Conservation (phyloP, 108 stramenopile species). For the Fragilaria radians region DNA sequence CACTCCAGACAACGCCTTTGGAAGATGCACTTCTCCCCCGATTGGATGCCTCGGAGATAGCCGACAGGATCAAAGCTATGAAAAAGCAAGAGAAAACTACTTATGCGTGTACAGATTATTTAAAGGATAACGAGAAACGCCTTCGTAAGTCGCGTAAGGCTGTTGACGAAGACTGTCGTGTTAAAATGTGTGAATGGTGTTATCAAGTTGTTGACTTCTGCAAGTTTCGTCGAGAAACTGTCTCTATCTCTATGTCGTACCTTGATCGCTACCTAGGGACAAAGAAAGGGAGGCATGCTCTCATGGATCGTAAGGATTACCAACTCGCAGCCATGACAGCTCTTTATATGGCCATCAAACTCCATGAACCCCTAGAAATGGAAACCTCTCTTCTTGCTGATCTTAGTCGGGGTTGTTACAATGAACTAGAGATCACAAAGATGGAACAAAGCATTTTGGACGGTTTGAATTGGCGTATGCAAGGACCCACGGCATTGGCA, state of each 20-base stretch:
- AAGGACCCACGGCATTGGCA: conserved; percentile 46
- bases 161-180: conserved; percentile 55
- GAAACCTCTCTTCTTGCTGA: conserved; percentile 63
- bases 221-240: conserved; percentile 63
- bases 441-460: conserved; percentile 64
- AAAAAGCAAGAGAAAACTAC: conserved; percentile 40
- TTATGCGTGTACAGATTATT: conserved; percentile 41
- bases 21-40: conserved; percentile 33
- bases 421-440: conserved; percentile 58
- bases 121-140: conserved; percentile 25
- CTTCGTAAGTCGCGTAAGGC: conserved; percentile 33
- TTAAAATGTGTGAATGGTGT: conserved; percentile 70
- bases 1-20: conserved; percentile 10
- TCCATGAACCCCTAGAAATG: conserved; percentile 75
- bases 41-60: conserved; percentile 30
- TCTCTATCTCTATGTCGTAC: conserved; percentile 68
- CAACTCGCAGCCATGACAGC: conserved; percentile 77
- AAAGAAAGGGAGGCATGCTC: conserved; percentile 26
- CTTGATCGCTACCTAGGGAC: conserved; percentile 49
- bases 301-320: conserved; percentile 57
- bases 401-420: conserved; percentile 61
- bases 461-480: conserved; percentile 58
- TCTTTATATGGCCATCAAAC: conserved; percentile 74
- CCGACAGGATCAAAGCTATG: conserved; percentile 38
- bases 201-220: conserved; percentile 54